Evolutionary conservation across 1,139 yeast species (phyloP), one percentile per base, ranked within the genome.

Genomic region (Scheffersomyces titani): DNA sequence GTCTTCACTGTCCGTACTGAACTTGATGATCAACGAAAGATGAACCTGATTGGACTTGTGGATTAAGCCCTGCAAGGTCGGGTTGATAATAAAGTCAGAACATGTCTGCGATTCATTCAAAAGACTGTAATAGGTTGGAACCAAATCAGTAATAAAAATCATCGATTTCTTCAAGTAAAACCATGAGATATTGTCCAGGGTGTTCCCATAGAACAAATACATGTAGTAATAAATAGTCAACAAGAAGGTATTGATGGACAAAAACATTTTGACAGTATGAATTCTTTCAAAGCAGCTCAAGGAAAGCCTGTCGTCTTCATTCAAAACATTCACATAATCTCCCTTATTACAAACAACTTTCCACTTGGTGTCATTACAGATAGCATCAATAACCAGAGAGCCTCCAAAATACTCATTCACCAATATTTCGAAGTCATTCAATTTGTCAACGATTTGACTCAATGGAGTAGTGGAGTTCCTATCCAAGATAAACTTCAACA

Each of bases 61-160:
- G 44, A 79, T 67, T 44, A 74, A 61, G 55, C 69, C 70, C 51
- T 79, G 74, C 36, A 82, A 62, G 2, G 71, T 63, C 2, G 85
- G 84, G 54, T 81, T 80, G 44, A 80, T 61, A 19, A 77, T 59
- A 67, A 75, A 70, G 57, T 80, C 84, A 61, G 77, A 75, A 30
- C 70, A 68, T 19, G 72, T 70, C 24, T 70, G 72, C 44, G 70
- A 66, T 55, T 70, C 70, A 22, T 75, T 74, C 52, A 77, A 63
- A 51, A 77, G 64, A 9, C 70, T 70, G 55, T 68, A 66, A 57
- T 74, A 76, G 56, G 72, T 71, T 0, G 80, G 80, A 77, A 77
- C 73, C 11, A 76, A 62, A 40, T 77, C 79, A 3, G 62, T 63
- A 6, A 70, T 68, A 44, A 70, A 65, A 40, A 73, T 70, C 44